These are phyloP conservation scores for Fraxinus angustifolia DNA, from an alignment of 305 asterid species.

Conservation along the genomic window DNA sequence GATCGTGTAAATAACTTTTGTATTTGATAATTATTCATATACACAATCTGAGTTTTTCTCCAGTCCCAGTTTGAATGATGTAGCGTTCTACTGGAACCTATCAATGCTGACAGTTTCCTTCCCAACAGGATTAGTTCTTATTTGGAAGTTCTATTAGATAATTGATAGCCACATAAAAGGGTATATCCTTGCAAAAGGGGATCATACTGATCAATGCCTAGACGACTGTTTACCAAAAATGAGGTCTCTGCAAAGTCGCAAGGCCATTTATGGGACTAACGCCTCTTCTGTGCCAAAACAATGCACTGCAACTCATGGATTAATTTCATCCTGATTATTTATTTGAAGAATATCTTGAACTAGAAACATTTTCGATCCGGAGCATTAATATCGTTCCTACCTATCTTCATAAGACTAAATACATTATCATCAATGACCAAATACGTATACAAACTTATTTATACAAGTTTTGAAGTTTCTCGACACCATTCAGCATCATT, in stretches of 20 bases:
- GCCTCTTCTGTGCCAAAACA: neutral
- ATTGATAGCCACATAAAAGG: neutral
- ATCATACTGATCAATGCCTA: too few species aligned
- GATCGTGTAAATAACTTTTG: slow-evolving; percentile 24
- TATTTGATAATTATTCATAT: neutral
- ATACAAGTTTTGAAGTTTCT: neutral
- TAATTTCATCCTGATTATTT: neutral
- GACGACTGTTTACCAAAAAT: too few species aligned
- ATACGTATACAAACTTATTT: neutral
- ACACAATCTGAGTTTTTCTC: neutral
- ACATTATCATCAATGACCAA: neutral
- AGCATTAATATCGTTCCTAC: neutral
- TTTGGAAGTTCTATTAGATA: neutral
- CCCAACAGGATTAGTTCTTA: neutral
- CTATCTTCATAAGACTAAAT: neutral
- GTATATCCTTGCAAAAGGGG: neutral
- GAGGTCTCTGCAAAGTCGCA: neutral
- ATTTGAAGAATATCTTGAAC: neutral
- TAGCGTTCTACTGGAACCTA: neutral
- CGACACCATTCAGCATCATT: slow-evolving; percentile 22
- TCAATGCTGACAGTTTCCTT: neutral
- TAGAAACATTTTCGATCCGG: neutral
- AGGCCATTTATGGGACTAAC: neutral
- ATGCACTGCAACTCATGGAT: neutral
- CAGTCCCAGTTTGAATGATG: neutral